Evolutionary conservation across 2,329 filamentous ascomycete species (phyloP).

Genomic region (Venturiaceae sp.): DNA sequence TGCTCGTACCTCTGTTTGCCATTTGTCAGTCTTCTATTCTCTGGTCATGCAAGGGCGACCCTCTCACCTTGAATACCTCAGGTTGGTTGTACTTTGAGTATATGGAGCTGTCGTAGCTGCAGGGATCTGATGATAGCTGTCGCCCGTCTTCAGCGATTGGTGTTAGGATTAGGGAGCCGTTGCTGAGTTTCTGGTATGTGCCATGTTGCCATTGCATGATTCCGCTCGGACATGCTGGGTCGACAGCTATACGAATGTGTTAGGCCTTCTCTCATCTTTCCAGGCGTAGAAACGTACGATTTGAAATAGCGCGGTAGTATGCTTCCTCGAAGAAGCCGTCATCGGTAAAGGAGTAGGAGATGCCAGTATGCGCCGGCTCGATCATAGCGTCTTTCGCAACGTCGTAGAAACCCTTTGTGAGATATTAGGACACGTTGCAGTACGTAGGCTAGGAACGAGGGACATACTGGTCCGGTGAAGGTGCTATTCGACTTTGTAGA

Average conservation of each 20-base stretch:
- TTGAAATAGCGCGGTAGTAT: conserved; percentile 58
- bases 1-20: conserved; percentile 37
- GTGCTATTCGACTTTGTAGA: conserved; percentile 60
- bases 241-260: conserved; percentile 35
- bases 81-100: conserved; percentile 60
- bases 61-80: conserved; percentile 50
- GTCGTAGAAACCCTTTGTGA: conserved; percentile 56
- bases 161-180: conserved; percentile 49
- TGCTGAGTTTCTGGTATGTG: conserved; percentile 43
- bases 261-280: conserved; percentile 11
- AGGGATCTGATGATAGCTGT: conserved; percentile 57
- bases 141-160: conserved; percentile 59
- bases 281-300: conserved; percentile 38
- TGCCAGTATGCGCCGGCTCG: conserved; percentile 57
- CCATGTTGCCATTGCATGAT: conserved; percentile 70
- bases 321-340: conserved; percentile 61
- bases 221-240: conserved; percentile 51
- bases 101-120: conserved; percentile 40
- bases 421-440: conserved; percentile 12
- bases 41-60: no score
- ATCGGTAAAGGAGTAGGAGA: conserved; percentile 63
- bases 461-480: conserved; percentile 56
- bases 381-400: conserved; percentile 54
- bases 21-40: no score
- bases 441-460: background rate